These are phyloP conservation scores for Exidia glandulosa DNA, from an alignment of 768 basidiomycete genomes.

Conservation along the genomic window DNA sequence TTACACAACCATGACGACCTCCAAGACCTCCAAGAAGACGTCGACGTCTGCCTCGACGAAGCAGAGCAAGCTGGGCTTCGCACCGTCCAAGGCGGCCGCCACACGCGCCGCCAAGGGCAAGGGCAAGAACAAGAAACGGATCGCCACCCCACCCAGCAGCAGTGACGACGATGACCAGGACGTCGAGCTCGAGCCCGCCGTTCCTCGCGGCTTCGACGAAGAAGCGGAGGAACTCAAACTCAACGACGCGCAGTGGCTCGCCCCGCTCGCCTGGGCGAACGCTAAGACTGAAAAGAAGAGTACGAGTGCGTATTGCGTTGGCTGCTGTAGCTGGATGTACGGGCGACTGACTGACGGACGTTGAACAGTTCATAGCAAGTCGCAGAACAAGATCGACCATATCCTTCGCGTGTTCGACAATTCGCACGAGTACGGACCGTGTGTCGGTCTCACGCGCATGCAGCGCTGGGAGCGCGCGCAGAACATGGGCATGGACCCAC, in stretches of 20 bases:
- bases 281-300: constrained; percentile 42
- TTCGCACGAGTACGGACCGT: constrained; percentile 73
- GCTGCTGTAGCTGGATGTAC: not conserved
- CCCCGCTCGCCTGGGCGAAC: constrained; percentile 18
- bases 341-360: not conserved
- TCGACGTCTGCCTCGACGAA: not conserved
- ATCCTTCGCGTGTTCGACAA: constrained; percentile 75
- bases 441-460: constrained; percentile 65
- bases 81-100: not conserved
- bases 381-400: constrained; percentile 51
- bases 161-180: not conserved
- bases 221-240: not conserved
- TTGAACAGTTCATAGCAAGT: constrained; percentile 50
- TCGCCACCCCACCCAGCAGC: not conserved
- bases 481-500: constrained; percentile 68
- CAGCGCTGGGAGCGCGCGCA: constrained; percentile 83
- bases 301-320: constrained; percentile 52
- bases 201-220: not conserved
- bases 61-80: not conserved
- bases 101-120: not conserved
- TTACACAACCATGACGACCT: not conserved
- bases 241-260: not conserved
- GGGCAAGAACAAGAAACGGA: not conserved
- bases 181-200: not conserved
- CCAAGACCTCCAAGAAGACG: not conserved